Evolutionary conservation across 768 basidiomycete species (phyloP).

Genomic region (Suillus fuscotomentosus): DNA sequence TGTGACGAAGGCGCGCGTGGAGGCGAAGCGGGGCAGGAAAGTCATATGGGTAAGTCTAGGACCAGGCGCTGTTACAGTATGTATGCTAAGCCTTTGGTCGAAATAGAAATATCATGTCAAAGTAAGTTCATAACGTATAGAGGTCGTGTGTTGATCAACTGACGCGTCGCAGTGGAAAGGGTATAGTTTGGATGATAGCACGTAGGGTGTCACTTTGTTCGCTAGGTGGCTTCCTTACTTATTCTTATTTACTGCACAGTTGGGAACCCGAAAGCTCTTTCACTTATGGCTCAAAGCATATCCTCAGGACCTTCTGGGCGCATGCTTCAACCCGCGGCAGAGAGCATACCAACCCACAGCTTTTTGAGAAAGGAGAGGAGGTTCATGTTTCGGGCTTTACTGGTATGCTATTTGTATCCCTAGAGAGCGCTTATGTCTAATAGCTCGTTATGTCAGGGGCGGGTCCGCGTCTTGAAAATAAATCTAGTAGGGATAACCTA

Average conservation of each 20-base stretch:
- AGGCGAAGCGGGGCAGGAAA: slow-evolving; percentile 42
- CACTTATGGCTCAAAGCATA: slow-evolving; percentile 49
- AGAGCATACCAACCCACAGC: slow-evolving; percentile 45
- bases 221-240: not conserved
- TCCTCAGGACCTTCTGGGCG: slow-evolving; percentile 40
- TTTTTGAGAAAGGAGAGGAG: slow-evolving; percentile 55
- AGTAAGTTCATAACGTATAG: slow-evolving; percentile 34
- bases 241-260: slow-evolving; percentile 33
- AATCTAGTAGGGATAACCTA: slow-evolving; percentile 13
- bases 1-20: slow-evolving; percentile 51
- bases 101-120: slow-evolving; percentile 57
- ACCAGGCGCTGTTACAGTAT: not conserved
- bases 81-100: not conserved
- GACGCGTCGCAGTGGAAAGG: slow-evolving; percentile 54
- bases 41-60: slow-evolving; percentile 46
- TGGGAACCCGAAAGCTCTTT: slow-evolving; percentile 73
- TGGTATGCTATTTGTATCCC: slow-evolving; percentile 34
- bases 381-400: slow-evolving; percentile 59
- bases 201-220: slow-evolving; percentile 39
- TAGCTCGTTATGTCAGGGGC: slow-evolving; percentile 9
- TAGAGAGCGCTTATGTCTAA: not conserved
- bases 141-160: slow-evolving; percentile 5
- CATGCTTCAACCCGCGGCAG: slow-evolving; percentile 36
- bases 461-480: slow-evolving; percentile 17
- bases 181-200: slow-evolving; percentile 52